A percentile compares a stretch with the other conserved stretches of the same genome.
Evolutionary conservation across 148 eudicot genomes (phyloP).

Genomic region (Drosera capensis): DNA sequence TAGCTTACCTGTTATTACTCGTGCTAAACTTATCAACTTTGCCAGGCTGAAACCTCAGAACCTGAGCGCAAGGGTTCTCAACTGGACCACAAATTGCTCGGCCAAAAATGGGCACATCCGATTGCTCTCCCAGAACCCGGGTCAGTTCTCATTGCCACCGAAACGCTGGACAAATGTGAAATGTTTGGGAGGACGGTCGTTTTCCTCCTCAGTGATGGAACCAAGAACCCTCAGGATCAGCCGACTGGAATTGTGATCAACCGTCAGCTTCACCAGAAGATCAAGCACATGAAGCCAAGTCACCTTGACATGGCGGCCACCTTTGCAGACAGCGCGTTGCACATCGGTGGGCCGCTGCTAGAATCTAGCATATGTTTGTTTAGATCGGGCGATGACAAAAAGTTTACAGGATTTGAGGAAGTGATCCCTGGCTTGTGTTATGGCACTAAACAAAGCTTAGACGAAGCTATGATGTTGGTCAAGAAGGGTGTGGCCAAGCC

Average conservation of each 20-base stretch:
- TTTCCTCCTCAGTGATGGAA: conserved; percentile 76
- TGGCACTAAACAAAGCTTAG: conserved; percentile 69
- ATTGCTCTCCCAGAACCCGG: conserved; percentile 76
- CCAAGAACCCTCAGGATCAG: conserved; percentile 65
- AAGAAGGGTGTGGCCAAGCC: conserved; percentile 68
- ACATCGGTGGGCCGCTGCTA: conserved; percentile 88
- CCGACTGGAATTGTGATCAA: conserved; percentile 84
- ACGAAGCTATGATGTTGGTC: conserved; percentile 56
- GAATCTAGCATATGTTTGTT: conserved; percentile 74
- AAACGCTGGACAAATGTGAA: conserved; percentile 78
- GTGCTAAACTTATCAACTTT: neutral
- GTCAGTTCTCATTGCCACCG: conserved; percentile 88
- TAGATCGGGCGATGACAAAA: conserved; percentile 30
- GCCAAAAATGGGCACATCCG: conserved; percentile 93
- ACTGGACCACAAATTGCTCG: conserved; percentile 32
- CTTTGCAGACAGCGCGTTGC: conserved; percentile 70
- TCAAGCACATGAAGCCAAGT: conserved; percentile 74
- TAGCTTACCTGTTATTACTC: neutral
- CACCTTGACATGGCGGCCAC: conserved; percentile 50
- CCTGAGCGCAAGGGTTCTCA: conserved; percentile 17
- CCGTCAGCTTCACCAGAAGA: conserved; percentile 65
- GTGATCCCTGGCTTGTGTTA: conserved; percentile 69
- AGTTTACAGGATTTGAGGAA: conserved; percentile 52
- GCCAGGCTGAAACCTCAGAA: conserved; percentile 39
- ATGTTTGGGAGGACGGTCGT: conserved; percentile 82